Conservation (phyloP, 345 rosid species). For the Leavenworthia alabamica region DNA sequence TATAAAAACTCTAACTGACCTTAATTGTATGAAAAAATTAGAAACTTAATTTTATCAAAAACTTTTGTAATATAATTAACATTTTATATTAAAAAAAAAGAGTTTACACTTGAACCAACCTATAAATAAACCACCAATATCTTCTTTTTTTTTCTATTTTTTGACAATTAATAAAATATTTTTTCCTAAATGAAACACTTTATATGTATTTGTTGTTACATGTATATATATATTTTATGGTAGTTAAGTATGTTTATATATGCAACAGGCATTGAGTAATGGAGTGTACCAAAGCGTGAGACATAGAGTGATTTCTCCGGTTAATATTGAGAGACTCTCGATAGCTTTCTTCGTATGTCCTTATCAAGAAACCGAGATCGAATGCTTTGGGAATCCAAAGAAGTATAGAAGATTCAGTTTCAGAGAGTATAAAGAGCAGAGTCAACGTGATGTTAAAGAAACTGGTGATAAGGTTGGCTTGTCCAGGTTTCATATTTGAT, state of each 20-base stretch:
- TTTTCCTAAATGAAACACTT: too few relatives aligned
- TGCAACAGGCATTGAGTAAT: conserved; percentile 57
- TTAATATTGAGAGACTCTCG: conserved; percentile 45
- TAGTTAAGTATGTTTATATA: background rate
- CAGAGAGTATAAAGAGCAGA: conserved; percentile 49
- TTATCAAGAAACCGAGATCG: conserved; percentile 38
- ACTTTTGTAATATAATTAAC: too few relatives aligned
- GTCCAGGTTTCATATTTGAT: conserved; percentile 48
- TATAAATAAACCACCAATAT: background rate
- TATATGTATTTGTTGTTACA: too few relatives aligned
- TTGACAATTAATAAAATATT: too few relatives aligned
- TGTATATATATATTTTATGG: too few relatives aligned
- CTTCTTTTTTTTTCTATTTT: background rate
- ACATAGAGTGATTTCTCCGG: conserved; percentile 58
- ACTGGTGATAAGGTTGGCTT: conserved; percentile 74
- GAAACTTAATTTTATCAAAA: too few relatives aligned
- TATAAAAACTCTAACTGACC: background rate
- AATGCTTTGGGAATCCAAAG: conserved; percentile 37
- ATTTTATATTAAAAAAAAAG: too few relatives aligned
- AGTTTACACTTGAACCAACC: too few relatives aligned
- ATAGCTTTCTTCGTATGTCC: conserved; percentile 67
- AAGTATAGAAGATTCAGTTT: conserved; percentile 52
- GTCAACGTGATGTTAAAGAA: conserved; percentile 44
- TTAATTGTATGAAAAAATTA: background rate
- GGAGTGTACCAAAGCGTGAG: conserved; percentile 56